Base-by-base conservation (phyloP, 1,284 basidiomycete genomes). In the Ceratobasidium theobromae region DNA sequence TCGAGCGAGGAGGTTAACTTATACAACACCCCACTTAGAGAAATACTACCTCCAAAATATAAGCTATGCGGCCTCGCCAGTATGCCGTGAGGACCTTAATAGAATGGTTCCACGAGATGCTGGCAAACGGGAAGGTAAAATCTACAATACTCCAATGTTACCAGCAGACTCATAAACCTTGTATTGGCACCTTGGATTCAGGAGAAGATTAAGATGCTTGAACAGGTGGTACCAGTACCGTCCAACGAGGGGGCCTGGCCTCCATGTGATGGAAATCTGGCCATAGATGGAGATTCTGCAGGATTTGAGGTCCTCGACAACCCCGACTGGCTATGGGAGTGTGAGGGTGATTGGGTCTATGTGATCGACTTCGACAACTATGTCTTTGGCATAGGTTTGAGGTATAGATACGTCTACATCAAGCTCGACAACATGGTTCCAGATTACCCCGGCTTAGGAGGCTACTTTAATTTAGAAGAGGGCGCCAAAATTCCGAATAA, bases 321-420 rank as follows among this genome's bases (percentile, higher is more conserved):
- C 8, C 28, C 16, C 35, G 33, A 25, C 6, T 55, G 53, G 53
- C 23, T 21, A 23, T 9, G 35, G 23, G 14, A 30, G 23, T 14
- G 2, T n/a, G 18, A 46, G 3, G 16, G 12, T 11, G 16, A 35
- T 2, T 28, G 27, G 8, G 8, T 46, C 12, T 60, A 60, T 27
- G 32, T 51, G 5, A 48, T 60, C 11, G 57, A 60, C 23, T 33
- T 60, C 30, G 46, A 60, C 33, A 60, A 33, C 32, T 23, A 60
- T 28, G 46, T 60, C 16, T 51, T 60, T 21, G 51, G 32, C n/a
- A n/a, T 60, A 18, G 23, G n/a, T n/a, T n/a, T n/a, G n/a, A n/a
- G n/a, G n/a, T n/a, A 60, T 23, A 35, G 57, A 11, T 28, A 4
- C 46, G 40, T 33, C 48, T 40, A 65, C 21, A 32, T 65, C 18